Evolutionary conservation across 495 filamentous ascomycete genomes (phyloP).

Genomic region (Apodospora peruviana): DNA sequence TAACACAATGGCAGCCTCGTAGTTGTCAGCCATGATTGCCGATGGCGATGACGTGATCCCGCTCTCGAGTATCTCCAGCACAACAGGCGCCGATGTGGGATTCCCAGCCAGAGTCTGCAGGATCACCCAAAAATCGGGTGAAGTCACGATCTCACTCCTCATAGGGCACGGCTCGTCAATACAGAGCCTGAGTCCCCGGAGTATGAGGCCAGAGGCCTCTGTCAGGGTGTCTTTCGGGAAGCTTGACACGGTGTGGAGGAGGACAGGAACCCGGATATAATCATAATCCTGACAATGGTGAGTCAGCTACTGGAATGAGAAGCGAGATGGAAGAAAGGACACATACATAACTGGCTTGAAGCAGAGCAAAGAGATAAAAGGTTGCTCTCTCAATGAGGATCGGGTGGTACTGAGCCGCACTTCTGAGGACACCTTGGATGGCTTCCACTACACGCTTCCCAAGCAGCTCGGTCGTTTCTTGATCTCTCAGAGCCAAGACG

Average conservation of each 20-base stretch:
- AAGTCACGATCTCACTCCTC: constrained; percentile 87
- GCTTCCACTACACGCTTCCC: constrained; percentile 76
- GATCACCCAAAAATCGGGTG: constrained; percentile 96
- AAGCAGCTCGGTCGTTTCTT: constrained; percentile 60
- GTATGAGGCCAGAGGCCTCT: constrained; percentile 64
- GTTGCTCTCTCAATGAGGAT: constrained; percentile 75
- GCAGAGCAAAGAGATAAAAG: constrained; percentile 77
- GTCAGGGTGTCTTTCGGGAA: constrained; percentile 73
- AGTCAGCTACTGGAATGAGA: constrained; percentile 11
- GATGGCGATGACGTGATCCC: constrained; percentile 57
- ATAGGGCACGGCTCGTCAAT: constrained; percentile 69
- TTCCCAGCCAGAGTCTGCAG: constrained; percentile 66
- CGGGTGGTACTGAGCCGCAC: constrained; percentile 70
- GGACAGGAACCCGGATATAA: constrained; percentile 85
- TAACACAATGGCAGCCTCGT: constrained; percentile 74
- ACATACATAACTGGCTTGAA: constrained; percentile 83
- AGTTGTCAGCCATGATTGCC: constrained; percentile 90
- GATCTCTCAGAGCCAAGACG: constrained; percentile 71
- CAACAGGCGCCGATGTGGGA: constrained; percentile 62
- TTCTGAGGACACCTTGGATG: constrained; percentile 73
- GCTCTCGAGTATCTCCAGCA: constrained; percentile 80
- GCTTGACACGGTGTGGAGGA: constrained; percentile 84
- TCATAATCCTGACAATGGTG: constrained; percentile 69
- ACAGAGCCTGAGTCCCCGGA: constrained; percentile 76
- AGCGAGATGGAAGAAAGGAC: neutral